Percentiles rank a stretch among this genome's conserved stretches.
Conservation (phyloP, 1,139 yeast species). For the Saccharomyces hybrid region DNA sequence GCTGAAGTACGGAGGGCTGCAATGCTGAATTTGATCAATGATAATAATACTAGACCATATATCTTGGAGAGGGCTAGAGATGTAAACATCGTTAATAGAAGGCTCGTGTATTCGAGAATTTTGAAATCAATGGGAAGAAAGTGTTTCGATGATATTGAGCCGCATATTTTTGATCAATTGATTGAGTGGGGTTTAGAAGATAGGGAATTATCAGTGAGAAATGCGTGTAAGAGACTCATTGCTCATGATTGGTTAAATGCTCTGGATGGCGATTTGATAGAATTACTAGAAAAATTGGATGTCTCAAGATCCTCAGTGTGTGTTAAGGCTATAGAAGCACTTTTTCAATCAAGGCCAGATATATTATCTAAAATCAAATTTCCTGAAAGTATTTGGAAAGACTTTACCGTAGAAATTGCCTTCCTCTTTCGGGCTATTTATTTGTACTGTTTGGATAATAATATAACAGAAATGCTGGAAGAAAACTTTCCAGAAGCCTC, state of each 20-base stretch:
- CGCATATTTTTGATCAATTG: slow-evolving; percentile 55
- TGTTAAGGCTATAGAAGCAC: slow-evolving; percentile 53
- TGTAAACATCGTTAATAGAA: slow-evolving; percentile 59
- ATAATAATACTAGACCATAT: slow-evolving; percentile 44
- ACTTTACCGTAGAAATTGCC: slow-evolving; percentile 65
- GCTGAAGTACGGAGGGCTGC: slow-evolving; percentile 90
- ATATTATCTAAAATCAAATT: slow-evolving; percentile 50
- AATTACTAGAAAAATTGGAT: slow-evolving; percentile 61
- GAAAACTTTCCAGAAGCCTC: slow-evolving; percentile 74
- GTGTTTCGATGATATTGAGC: slow-evolving; percentile 47
- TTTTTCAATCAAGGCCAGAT: slow-evolving; percentile 59
- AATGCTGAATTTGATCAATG: slow-evolving; percentile 57
- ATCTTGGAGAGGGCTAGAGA: slow-evolving; percentile 81
- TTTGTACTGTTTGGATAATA: slow-evolving; percentile 51
- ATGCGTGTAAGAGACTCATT: slow-evolving; percentile 67
- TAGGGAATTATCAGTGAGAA: slow-evolving; percentile 65
- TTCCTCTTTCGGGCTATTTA: slow-evolving; percentile 64
- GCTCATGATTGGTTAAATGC: slow-evolving; percentile 64
- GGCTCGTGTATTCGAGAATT: slow-evolving; percentile 62
- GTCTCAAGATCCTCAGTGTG: slow-evolving; percentile 60
- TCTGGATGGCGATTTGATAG: slow-evolving; percentile 62
- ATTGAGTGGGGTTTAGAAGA: slow-evolving; percentile 83
- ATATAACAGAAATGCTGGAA: slow-evolving; percentile 54
- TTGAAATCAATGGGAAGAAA: slow-evolving; percentile 57
- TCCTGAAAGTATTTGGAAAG: slow-evolving; percentile 55